These are phyloP conservation scores for Huntiella abstrusa DNA, from an alignment of 2,329 filamentous ascomycete genomes.

Conservation along the genomic window DNA sequence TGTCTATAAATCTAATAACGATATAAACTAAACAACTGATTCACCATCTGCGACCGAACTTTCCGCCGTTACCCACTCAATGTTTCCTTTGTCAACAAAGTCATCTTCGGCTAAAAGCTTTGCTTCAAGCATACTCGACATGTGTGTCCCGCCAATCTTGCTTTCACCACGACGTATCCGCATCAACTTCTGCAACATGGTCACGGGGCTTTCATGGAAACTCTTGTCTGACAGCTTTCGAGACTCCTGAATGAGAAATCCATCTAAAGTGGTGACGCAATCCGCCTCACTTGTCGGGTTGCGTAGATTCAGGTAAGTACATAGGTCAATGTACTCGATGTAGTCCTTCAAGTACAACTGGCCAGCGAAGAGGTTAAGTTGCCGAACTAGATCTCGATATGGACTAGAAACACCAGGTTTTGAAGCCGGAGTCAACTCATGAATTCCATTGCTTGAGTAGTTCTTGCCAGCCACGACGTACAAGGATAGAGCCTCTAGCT, in stretches of 20 bases:
- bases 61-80: no score
- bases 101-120: constrained; percentile 13
- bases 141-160: constrained; percentile 23
- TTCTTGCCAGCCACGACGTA: constrained; percentile 20
- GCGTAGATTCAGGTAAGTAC: constrained; percentile 31
- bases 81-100: constrained; percentile 11
- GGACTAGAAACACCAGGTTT: background rate
- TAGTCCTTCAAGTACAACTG: constrained; percentile 41
- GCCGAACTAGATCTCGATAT: constrained; percentile 17
- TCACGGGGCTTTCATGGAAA: constrained; percentile 19
- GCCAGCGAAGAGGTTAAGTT: constrained; percentile 49
- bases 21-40: no score
- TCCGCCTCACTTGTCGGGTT: constrained; percentile 13
- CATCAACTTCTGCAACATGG: constrained; percentile 21
- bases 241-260: constrained; percentile 18
- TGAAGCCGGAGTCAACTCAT: constrained; percentile 4
- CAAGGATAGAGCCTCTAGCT: constrained; percentile 28
- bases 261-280: constrained; percentile 15
- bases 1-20: no score
- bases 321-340: constrained; percentile 33
- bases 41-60: no score
- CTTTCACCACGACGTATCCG: constrained; percentile 21
- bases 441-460: background rate
- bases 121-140: constrained; percentile 21
- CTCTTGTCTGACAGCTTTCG: background rate